These are phyloP conservation scores for Didymella keratinophila DNA, from an alignment of 2,329 filamentous ascomycete genomes.

Conservation along the genomic window DNA sequence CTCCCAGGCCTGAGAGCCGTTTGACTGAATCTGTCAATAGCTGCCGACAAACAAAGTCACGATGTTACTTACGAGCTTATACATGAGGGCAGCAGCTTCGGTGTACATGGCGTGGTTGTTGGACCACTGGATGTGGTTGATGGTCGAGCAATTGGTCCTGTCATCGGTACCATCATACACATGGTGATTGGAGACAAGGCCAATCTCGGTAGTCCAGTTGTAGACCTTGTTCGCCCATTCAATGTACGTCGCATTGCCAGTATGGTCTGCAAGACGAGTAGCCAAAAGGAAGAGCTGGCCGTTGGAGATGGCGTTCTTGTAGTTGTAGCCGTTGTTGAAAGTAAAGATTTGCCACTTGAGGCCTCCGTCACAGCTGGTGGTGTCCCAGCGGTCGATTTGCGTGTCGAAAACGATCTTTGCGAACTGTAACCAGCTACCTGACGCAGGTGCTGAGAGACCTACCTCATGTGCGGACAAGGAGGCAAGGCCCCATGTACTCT, in stretches of 20 bases:
- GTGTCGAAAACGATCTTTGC: conserved; percentile 75
- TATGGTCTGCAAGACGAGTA: conserved; percentile 73
- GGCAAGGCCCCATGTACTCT: conserved; percentile 74
- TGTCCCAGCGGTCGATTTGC: conserved; percentile 73
- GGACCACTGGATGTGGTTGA: conserved; percentile 60
- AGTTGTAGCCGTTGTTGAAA: conserved; percentile 76
- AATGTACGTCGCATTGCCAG: conserved; percentile 61
- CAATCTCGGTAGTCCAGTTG: conserved; percentile 59
- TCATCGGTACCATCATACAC: conserved; percentile 59
- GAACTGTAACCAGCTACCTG: conserved; percentile 65
- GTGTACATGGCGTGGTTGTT: conserved; percentile 60
- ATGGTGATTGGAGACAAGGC: conserved; percentile 58
- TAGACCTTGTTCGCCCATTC: conserved; percentile 72
- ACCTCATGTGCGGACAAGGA: conserved; percentile 72
- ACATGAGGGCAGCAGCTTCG: conserved; percentile 61
- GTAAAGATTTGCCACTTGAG: conserved; percentile 76
- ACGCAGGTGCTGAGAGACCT: conserved; percentile 62
- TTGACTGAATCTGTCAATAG: conserved; percentile 29
- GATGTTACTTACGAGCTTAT: conserved; percentile 52
- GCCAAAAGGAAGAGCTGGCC: conserved; percentile 81
- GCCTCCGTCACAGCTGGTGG: conserved; percentile 70
- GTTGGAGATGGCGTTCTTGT: conserved; percentile 80
- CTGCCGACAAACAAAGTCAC: neutral
- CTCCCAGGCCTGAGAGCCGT: conserved; percentile 35
- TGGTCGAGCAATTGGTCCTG: conserved; percentile 56